Base-by-base conservation (phyloP, 148 eudicot species). In the Rhododendron williamsianum region DNA sequence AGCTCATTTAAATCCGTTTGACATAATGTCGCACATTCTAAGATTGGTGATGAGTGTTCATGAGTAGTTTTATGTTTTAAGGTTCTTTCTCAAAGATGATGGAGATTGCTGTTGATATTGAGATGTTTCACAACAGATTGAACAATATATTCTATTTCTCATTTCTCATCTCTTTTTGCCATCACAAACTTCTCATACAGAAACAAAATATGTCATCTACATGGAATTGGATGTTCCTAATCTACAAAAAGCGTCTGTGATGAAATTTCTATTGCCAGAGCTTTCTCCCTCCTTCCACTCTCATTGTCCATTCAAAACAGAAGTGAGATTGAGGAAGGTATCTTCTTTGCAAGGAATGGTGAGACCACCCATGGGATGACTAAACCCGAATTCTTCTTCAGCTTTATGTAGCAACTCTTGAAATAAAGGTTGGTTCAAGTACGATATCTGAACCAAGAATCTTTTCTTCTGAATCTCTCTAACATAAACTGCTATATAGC, bases 321-420 rank as follows among this genome's bases (percentile, higher is more conserved):
- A 87, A 36, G 81, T 84, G 46, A 89, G 90, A 82, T 87, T 84
- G 45, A 90, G 76, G 54, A 93, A 93, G 48, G 74, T 84, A 16
- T 91, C 92, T 84, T 91, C 89, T 33, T 89, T 89, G 65, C 95
- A 93, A 36, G 95, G 92, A 80, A 91, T 89, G 2, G 92, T 91
- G 45, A 91, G 91, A 21, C 93, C 93, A n/a, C 92, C 95, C 93
- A 91, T 91, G 0, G 92, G 90, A 80, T 90, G 93, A 51, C 85
- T 87, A 43, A 85, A 93, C 41, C 93, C 93, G 36, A 90, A 90
- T 63, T 78, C 74, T 69, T 69, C 76, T 71, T 30, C 41, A 71
- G 76, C 38, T 13, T 30, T 71, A 11, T 12, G 76, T 30, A 71
- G 76, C 76, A 71, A 71, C 38, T 71, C 76, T 30, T 30, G 38